phyloP scores from a whole-genome alignment of 2,329 filamentous ascomycete species.

The Mycogone perniciosa region DNA sequence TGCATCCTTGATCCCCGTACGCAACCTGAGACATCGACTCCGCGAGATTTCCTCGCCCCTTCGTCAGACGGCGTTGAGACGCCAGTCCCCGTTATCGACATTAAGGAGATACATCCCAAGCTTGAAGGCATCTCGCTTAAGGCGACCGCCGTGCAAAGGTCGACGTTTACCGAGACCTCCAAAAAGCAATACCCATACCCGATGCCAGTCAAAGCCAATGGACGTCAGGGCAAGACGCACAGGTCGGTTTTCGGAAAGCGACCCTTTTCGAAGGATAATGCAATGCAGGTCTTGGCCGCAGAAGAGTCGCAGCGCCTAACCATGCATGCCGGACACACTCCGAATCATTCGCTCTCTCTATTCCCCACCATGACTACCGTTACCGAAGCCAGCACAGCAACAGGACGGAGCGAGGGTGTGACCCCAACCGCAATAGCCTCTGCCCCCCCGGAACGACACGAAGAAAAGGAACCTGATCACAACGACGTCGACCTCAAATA shows the following conservation, averaged over 20 bases:
- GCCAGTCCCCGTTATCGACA: slow-evolving; percentile 43
- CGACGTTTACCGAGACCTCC: slow-evolving; percentile 40
- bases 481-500: not conserved
- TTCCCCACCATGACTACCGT: slow-evolving; percentile 37
- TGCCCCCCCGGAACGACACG: not conserved
- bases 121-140: slow-evolving; percentile 56
- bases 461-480: not conserved
- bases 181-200: slow-evolving; percentile 25
- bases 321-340: slow-evolving; percentile 59
- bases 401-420: slow-evolving; percentile 23
- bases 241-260: slow-evolving; percentile 18
- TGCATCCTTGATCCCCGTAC: slow-evolving; percentile 39
- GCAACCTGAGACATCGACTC: slow-evolving; percentile 31
- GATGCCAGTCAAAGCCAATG: slow-evolving; percentile 19
- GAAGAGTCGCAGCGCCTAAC: slow-evolving; percentile 47
- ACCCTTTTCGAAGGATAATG: slow-evolving; percentile 34
- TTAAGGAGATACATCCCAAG: slow-evolving; percentile 50
- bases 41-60: slow-evolving; percentile 30
- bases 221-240: slow-evolving; percentile 7
- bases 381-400: slow-evolving; percentile 28
- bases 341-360: slow-evolving; percentile 51
- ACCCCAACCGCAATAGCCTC: slow-evolving; percentile 22
- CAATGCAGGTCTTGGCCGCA: slow-evolving; percentile 40
- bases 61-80: not conserved
- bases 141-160: slow-evolving; percentile 44